Base-by-base conservation (phyloP, 2,329 filamentous ascomycete species). In the Verticillium longisporum region DNA sequence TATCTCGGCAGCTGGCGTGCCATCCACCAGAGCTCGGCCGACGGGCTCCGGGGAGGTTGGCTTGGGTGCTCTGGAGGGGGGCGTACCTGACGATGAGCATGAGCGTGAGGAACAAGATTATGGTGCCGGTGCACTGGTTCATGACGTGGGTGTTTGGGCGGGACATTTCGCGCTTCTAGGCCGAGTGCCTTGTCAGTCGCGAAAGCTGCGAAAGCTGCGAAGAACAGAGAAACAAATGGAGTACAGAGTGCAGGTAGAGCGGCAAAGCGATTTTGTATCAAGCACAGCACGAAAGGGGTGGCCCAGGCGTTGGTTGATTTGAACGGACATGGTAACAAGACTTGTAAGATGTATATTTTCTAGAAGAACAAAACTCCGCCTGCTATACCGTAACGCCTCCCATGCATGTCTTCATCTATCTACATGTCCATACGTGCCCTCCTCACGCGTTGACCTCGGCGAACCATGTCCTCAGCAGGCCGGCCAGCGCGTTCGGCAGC, bases 401-500 rank as follows among this genome's bases (percentile, higher is more conserved):
- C 26, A 26, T 26, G 26, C 26, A 26, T 26, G 26, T 26, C 26
- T 26, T 4, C 4, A 21, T 21, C 18, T 21, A 21, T 21, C 18
- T 21, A 21, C 18, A 21, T 21, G 18, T 21, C 18, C 18, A 21
- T 21, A 21, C 18, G 18, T 21, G 1, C 1, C 18, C 18, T 21
- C 18, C 18, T 21, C 18, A 21, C 6, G 78, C 72, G 67, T 82
- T 81, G 11, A 88, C 85, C 74, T 88, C 86, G 0, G 90, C 88
- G 81, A 99, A 97, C 96, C 96, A 99, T 66, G 96, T 96, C 76
- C 94, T 89, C 77, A 99, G 77, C 67, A 97, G 83, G 33, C 90
- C 90, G 14, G 92, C 91, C 75, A 99, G 75, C 54, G 97, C 93
- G 37, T 86, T 88, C 4, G 96, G 95, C 70, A 99, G 80, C 75